Base-by-base conservation (phyloP, 306 rosid species). In the Astragalus membranaceus region DNA sequence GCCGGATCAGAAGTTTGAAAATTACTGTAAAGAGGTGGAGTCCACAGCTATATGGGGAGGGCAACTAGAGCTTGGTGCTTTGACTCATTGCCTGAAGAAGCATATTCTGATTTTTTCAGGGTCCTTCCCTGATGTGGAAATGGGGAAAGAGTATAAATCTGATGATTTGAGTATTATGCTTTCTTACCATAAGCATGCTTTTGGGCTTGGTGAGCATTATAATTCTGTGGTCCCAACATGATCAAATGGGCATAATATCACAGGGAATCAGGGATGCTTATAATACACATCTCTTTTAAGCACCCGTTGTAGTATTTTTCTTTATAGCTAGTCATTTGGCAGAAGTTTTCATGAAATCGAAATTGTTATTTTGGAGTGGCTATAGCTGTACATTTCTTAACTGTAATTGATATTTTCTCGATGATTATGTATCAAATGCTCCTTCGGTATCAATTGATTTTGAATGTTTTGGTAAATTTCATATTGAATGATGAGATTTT, bases 41-140 rank as follows among this genome's bases (percentile, higher is more conserved):
- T 81, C 92, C 23, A 89, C 99, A 0, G 95, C 95, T n/a, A 77
- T 82, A n/a, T 94, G 99, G 97, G 99, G 97, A 20, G 99, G 97
- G 58, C 97, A 95, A 64, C 81, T 95, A 32, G 99, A 95, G 92
- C 95, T 91, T 6, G 95, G 90, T 17, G 97, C 99, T 61, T 81
- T 95, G 72, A 87, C 90, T 48, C 95, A 86, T 64, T 85, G 92
- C 88, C 87, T 95, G 33, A 81, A 74, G 83, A 94, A 85, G 74
- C 97, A 85, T 53, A 86, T 95, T 79, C 78, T 82, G 90, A 81
- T 95, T 75, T 89, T 78, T 82, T 95, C 97, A 5, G 97, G 99
- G 49, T 95, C 95, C 74, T 95, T 91, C 83, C 97, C 97, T 0
- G 97, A 95, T 52, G 97, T 94, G 78, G 99, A 91, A 86, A 95